Evolutionary conservation across 768 basidiomycete species (phyloP).

Genomic region (Lepiota brunneoincarnata): DNA sequence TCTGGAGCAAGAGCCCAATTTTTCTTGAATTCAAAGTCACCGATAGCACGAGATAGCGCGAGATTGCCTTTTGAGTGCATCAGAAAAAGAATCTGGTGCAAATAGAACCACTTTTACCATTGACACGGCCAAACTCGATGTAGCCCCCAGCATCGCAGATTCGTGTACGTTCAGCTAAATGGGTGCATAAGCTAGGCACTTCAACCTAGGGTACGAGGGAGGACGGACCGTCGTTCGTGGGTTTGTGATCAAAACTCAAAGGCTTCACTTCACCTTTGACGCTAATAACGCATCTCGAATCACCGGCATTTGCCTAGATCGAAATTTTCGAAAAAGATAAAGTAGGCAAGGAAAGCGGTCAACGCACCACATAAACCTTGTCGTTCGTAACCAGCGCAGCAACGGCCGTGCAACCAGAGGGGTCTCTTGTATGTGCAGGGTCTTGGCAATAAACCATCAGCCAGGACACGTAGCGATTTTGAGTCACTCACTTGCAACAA

Average conservation of each 20-base stretch:
- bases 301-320: conserved; percentile 92
- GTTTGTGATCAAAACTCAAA: conserved; percentile 95
- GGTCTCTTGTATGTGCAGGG: conserved; percentile 83
- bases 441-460: conserved; percentile 42
- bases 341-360: neutral
- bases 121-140: conserved; percentile 95
- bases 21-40: conserved; percentile 99
- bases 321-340: conserved; percentile 11
- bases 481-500: conserved; percentile 66
- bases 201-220: neutral
- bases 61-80: conserved; percentile 70
- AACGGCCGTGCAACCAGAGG: conserved; percentile 96
- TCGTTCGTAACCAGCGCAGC: conserved; percentile 81
- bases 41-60: conserved; percentile 90
- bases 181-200: neutral
- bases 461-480: conserved; percentile 14
- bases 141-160: conserved; percentile 92
- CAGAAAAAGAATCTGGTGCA: neutral
- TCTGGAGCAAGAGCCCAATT: conserved; percentile 79
- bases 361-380: conserved; percentile 76
- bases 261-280: conserved; percentile 84
- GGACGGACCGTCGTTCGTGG: conserved; percentile 73
- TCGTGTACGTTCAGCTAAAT: conserved; percentile 75
- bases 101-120: conserved; percentile 56
- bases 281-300: conserved; percentile 88